A percentile compares a stretch with the other conserved stretches of the same genome.
phyloP scores from a whole-genome alignment of 2,329 filamentous ascomycete genomes.

The Colletotrichum paranaense region DNA sequence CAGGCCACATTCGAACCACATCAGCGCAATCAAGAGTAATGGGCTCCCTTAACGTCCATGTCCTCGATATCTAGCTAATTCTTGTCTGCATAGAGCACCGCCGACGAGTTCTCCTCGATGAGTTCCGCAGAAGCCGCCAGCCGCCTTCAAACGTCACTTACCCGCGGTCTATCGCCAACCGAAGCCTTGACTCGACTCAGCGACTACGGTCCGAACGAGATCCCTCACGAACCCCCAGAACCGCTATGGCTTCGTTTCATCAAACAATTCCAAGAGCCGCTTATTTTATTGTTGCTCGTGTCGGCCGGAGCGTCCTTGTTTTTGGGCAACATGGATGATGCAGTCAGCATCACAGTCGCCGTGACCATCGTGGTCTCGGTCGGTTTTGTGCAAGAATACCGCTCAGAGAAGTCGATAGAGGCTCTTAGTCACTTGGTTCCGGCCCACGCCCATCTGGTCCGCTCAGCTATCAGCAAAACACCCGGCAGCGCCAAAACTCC shows the following conservation, averaged over 20 bases:
- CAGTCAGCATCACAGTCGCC: slow-evolving; percentile 92
- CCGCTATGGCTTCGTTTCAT: slow-evolving; percentile 94
- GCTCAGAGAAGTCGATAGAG: slow-evolving; percentile 97
- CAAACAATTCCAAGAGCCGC: slow-evolving; percentile 95
- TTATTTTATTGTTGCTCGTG: slow-evolving; percentile 90
- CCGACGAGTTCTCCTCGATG: slow-evolving; percentile 74
- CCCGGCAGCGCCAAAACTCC: slow-evolving; percentile 48
- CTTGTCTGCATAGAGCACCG: slow-evolving; percentile 55
- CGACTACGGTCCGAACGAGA: slow-evolving; percentile 90
- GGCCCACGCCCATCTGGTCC: slow-evolving; percentile 94
- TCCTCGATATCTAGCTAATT: not conserved
- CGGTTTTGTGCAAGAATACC: slow-evolving; percentile 96
- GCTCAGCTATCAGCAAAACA: slow-evolving; percentile 60
- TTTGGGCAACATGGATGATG: slow-evolving; percentile 94
- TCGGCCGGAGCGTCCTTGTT: slow-evolving; percentile 90
- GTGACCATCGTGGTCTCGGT: slow-evolving; percentile 98
- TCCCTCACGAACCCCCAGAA: slow-evolving; percentile 93
- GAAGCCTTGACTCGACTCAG: slow-evolving; percentile 85
- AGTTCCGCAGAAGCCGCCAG: slow-evolving; percentile 82
- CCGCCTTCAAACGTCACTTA: slow-evolving; percentile 84
- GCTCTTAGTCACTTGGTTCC: slow-evolving; percentile 93
- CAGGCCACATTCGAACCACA: slow-evolving; percentile 59
- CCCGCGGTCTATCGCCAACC: slow-evolving; percentile 80
- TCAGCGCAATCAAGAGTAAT: slow-evolving; percentile 68
- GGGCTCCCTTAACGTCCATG: not conserved